Conservation (phyloP, 139 green algal species). For the Chlamydomonas applanata region DNA sequence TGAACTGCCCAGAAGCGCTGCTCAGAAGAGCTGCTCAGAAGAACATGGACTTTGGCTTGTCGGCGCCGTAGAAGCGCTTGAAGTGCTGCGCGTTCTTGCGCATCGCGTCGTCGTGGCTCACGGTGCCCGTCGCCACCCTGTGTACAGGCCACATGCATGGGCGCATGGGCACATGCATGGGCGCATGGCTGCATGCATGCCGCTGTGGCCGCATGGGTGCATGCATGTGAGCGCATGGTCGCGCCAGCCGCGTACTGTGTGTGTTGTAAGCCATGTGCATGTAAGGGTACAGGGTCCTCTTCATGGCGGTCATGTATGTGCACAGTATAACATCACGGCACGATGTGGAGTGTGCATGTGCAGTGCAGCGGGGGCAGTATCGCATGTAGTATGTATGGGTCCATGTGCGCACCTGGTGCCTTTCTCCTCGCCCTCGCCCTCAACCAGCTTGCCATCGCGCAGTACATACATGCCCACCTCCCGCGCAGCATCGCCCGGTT, state of each 20-base stretch:
- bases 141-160: not conserved
- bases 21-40: constrained; percentile 40
- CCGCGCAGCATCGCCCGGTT: constrained; percentile 17
- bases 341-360: too few species aligned
- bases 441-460: constrained; percentile 31
- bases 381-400: too few species aligned
- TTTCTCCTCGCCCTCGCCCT: constrained; percentile 26
- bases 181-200: not conserved
- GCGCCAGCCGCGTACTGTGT: too few species aligned
- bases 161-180: not conserved
- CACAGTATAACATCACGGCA: too few species aligned
- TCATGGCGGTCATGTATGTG: too few species aligned
- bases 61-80: constrained; percentile 43
- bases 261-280: too few species aligned
- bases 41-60: constrained; percentile 35
- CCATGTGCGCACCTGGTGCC: constrained; percentile 18
- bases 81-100: constrained; percentile 37
- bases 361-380: too few species aligned
- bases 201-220: not conserved
- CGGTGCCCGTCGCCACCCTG: constrained; percentile 65
- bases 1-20: too few species aligned
- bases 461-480: constrained; percentile 26
- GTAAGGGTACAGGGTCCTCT: too few species aligned
- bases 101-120: constrained; percentile 61
- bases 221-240: not conserved